Evolutionary conservation across 108 stramenopile species (phyloP), one percentile per base, ranked within the genome.

Genomic region (Epipyxis sp.): DNA sequence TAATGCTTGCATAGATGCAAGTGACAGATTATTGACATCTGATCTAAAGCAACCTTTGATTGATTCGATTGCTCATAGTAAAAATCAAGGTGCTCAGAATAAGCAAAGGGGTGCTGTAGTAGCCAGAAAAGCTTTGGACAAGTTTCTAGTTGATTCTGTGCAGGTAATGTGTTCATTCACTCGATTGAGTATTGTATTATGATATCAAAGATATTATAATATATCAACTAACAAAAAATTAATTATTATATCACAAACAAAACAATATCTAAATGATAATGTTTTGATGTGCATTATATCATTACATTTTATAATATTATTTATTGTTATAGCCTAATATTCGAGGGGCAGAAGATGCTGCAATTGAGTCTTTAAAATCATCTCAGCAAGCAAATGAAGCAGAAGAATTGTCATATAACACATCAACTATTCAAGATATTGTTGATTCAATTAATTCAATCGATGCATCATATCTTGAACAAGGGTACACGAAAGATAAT

Each of bases 61-160:
- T 10, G 71, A 74, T 3, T 46, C 32, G 10, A 39, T 74, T 42
- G 71, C 20, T 6, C 61, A 65, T 32, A 32, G 61, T 32, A 65
- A 37, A 25, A 37, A 10, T 10, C 34, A 35, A 37, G 61, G 61
- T 6, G 13, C 25, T 16, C 27, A 35, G 61, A 65, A 65, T 32
- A 65, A 65, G 61, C 61, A 65, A 25, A 65, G 62, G 59, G 82
- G 82, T 2, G 84, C 84, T 25, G 46, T 83, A 2, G 42, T 79
- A 16, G 78, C 80, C 3, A 72, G 82, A 44, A 85, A 83, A 62
- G 76, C 81, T 1, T 80, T 83, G 32, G 79, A 83, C 76, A 46
- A 74, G 71, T 3, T 74, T 32, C 13, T 74, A 42, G 50, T 37
- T 10, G 71, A 74, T 20, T 13, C 43, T 37, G 41, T 6, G 50